Evolutionary conservation across 805 yeast species (phyloP).

Genomic region (Metschnikowia picachoensis): DNA sequence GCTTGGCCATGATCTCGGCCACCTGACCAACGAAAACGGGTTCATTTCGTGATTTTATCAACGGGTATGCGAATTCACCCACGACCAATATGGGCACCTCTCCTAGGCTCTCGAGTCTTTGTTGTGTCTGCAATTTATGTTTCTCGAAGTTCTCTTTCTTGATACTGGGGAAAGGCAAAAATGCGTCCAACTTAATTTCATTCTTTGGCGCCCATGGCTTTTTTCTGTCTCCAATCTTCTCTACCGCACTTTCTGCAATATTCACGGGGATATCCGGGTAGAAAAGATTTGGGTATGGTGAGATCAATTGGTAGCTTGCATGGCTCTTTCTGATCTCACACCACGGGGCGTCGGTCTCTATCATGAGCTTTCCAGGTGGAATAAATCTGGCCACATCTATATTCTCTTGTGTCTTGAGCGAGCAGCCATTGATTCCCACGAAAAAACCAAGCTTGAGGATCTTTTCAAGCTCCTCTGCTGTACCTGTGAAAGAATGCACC

Average conservation of each 20-base stretch:
- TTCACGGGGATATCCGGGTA: slow-evolving; percentile 40
- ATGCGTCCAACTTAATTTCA: slow-evolving; percentile 40
- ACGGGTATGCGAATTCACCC: slow-evolving; percentile 35
- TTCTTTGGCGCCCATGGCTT: slow-evolving; percentile 15
- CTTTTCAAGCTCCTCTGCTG: slow-evolving; percentile 54
- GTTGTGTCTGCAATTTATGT: slow-evolving; percentile 25
- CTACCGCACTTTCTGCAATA: neutral
- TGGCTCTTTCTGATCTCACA: slow-evolving; percentile 88
- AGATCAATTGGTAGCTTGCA: slow-evolving; percentile 59
- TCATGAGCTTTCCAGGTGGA: slow-evolving; percentile 68
- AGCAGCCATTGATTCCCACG: slow-evolving; percentile 91
- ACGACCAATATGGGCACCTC: slow-evolving; percentile 10
- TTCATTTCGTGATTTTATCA: slow-evolving; percentile 85
- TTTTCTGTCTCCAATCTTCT: neutral
- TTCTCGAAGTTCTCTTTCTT: slow-evolving; percentile 59
- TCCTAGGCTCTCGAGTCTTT: slow-evolving; percentile 6
- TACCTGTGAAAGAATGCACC: slow-evolving; percentile 94
- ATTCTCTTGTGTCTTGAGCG: slow-evolving; percentile 75
- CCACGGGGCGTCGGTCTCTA: slow-evolving; percentile 99
- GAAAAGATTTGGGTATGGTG: slow-evolving; percentile 51
- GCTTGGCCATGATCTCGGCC: slow-evolving; percentile 47
- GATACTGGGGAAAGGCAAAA: slow-evolving; percentile 58
- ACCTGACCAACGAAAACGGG: slow-evolving; percentile 84
- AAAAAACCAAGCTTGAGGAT: slow-evolving; percentile 58
- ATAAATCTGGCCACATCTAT: slow-evolving; percentile 58